Percentiles rank a stretch among this genome's conserved stretches.
Evolutionary conservation across 305 asterid genomes (phyloP).

Genomic region (Fraxinus velutina): DNA sequence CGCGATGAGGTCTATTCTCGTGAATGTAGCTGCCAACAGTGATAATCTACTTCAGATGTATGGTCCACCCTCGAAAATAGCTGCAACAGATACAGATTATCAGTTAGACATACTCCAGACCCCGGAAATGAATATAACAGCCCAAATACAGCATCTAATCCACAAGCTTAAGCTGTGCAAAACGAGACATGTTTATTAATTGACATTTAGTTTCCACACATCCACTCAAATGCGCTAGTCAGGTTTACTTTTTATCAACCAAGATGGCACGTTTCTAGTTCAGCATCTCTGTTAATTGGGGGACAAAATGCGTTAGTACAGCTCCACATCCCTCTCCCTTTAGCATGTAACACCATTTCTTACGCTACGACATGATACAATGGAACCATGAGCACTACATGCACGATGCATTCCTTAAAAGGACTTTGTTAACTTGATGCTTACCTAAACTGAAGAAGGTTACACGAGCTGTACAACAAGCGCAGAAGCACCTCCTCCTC

Average conservation of each 20-base stretch:
- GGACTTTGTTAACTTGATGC: neutral
- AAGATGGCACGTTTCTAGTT: neutral
- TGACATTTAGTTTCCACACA: neutral
- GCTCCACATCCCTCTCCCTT: neutral
- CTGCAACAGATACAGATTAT: neutral
- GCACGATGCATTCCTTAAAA: neutral
- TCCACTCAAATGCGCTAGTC: neutral
- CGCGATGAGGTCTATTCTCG: neutral
- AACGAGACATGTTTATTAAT: neutral
- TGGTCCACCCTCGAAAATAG: neutral
- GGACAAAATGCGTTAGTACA: neutral
- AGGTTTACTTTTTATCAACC: neutral
- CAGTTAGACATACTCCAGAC: neutral
- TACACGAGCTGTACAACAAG: conserved; percentile 50
- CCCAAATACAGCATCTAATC: neutral
- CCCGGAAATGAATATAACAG: neutral
- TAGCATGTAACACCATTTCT: neutral
- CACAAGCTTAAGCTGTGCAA: neutral
- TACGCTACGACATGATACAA: neutral
- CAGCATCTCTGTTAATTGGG: neutral
- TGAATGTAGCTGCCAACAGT: neutral
- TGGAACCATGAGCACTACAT: neutral
- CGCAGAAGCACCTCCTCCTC: conserved; percentile 77
- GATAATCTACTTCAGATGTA: neutral
- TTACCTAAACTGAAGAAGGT: conserved; percentile 22